phyloP scores from a whole-genome alignment of 306 rosid genomes.

The Psophocarpus tetragonolobus region DNA sequence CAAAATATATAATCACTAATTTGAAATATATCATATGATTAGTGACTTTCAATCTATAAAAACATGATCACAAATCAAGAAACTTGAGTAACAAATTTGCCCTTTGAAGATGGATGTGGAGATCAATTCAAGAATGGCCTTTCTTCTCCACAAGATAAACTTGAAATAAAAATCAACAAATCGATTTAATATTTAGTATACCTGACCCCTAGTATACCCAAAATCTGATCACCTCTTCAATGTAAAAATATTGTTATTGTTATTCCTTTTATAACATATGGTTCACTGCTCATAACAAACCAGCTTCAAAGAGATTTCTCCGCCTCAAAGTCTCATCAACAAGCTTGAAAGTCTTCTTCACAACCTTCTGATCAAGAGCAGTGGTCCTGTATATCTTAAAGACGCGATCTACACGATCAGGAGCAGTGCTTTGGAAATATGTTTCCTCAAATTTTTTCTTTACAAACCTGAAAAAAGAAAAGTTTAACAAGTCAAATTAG shows the following conservation, averaged over 20 bases:
- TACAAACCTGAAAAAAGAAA: slow-evolving; percentile 66
- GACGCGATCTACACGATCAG: slow-evolving; percentile 86
- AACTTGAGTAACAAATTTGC: slow-evolving; percentile 33
- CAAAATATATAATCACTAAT: not conserved
- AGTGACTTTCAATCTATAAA: slow-evolving; percentile 24
- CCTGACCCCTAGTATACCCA: slow-evolving; percentile 52
- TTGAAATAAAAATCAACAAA: slow-evolving; percentile 64
- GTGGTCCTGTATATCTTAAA: slow-evolving; percentile 93
- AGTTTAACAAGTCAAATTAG: not conserved
- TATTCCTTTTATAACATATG: slow-evolving; percentile 17
- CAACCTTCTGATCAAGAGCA: slow-evolving; percentile 97
- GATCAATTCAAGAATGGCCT: slow-evolving; percentile 26
- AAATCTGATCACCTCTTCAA: slow-evolving; percentile 45
- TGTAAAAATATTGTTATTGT: slow-evolving; percentile 24
- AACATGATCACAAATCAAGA: slow-evolving; percentile 39
- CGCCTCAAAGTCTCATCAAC: slow-evolving; percentile 94
- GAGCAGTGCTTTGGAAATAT: slow-evolving; percentile 88
- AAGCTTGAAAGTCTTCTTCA: slow-evolving; percentile 98
- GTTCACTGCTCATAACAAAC: slow-evolving; percentile 69
- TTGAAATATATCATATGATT: slow-evolving; percentile 34
- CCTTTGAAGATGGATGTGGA: slow-evolving; percentile 20
- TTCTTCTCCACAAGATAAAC: slow-evolving; percentile 45
- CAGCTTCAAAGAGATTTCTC: slow-evolving; percentile 93
- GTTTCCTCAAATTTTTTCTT: slow-evolving; percentile 96
- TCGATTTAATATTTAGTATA: slow-evolving; percentile 48